Conservation (phyloP, 352 stramenopile genomes). For the Phytophthora sp. region DNA sequence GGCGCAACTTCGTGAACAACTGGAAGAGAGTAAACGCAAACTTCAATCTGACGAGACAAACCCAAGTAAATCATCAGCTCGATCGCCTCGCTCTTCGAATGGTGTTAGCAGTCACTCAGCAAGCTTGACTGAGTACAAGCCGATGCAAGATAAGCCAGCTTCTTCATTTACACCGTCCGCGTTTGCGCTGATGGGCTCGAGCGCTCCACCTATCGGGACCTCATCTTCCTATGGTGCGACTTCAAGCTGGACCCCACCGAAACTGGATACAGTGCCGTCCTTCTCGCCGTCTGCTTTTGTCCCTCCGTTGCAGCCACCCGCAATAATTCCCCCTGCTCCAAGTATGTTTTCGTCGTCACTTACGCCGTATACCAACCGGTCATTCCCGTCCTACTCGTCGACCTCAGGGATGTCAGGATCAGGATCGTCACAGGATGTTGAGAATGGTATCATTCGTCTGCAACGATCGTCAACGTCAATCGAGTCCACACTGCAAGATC, state of each 20-base stretch:
- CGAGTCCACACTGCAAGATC: constrained; percentile 70
- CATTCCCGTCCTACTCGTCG: constrained; percentile 25
- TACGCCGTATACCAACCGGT: constrained; percentile 34
- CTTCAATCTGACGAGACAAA: constrained; percentile 44
- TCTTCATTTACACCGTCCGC: constrained; percentile 32
- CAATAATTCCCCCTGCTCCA: constrained; percentile 16
- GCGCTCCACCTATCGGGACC: background rate
- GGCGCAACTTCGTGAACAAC: constrained; percentile 55
- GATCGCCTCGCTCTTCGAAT: constrained; percentile 22
- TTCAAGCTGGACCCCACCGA: constrained; percentile 36
- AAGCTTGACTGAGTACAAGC: constrained; percentile 34
- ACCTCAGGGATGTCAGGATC: constrained; percentile 8
- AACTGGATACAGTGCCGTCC: constrained; percentile 39
- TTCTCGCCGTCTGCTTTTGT: constrained; percentile 34
- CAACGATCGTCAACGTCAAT: constrained; percentile 82
- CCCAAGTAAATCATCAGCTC: constrained; percentile 4
- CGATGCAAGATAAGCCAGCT: constrained; percentile 15
- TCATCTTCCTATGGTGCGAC: constrained; percentile 20
- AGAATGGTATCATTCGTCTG: constrained; percentile 71
- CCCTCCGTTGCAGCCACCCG: constrained; percentile 21
- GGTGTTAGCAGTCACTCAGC: background rate
- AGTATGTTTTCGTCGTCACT: constrained; percentile 36
- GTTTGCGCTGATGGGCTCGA: constrained; percentile 28
- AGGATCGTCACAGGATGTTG: constrained; percentile 47
- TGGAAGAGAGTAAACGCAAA: constrained; percentile 76